Base-by-base conservation (phyloP, 805 yeast genomes). In the Lipomyces sp. region DNA sequence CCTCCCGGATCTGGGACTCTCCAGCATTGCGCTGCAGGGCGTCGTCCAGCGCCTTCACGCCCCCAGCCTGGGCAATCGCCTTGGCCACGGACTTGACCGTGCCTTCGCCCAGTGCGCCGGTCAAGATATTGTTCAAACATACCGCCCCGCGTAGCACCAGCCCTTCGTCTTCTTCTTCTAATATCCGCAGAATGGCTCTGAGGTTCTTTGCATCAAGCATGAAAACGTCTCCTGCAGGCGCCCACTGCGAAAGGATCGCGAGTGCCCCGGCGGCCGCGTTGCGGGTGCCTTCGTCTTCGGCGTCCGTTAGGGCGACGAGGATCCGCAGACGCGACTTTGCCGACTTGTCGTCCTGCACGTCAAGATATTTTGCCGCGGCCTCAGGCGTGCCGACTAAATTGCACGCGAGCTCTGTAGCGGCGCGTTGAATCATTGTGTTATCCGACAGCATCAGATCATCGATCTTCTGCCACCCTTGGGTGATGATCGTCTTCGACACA, bases 331-430 rank as follows among this genome's bases (percentile, higher is more conserved):
- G 52, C 16, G 59, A 49, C 7, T 51, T 43, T n/a, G 68, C 63
- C 3, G 61, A 57, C 16, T 48, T 49, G 13, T 62, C 57, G 19
- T 61, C 63, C 16, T 29, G 10, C 6, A 33, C 26, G 42, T 67
- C 70, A n/a, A 69, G 58, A 49, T 64, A 67, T 56, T 63, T 66
- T 39, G 64, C 70, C 0, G 74, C 75, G 16, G 68, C 61, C 4
- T 45, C 49, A 1, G 70, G 66, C 1, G 68, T 62, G 43, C 62
- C 69, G 61, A 81, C 74, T 41, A 84, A 63, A 62, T 85, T 85
- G 52, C 84, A 77, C 8, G 83, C 65, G 16, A 85, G 73, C 61
- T 85, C 89, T 66, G 84, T 71, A 0, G 82, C 59, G 0, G 86
- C 80, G 43, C 78, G 70, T 62, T 82, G 86, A 2, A 85, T 64